A percentile compares a stretch with the other conserved stretches of the same genome.
Evolutionary conservation across 2,329 filamentous ascomycete species (phyloP).

Genomic region (Thermothelomyces thermophilus): DNA sequence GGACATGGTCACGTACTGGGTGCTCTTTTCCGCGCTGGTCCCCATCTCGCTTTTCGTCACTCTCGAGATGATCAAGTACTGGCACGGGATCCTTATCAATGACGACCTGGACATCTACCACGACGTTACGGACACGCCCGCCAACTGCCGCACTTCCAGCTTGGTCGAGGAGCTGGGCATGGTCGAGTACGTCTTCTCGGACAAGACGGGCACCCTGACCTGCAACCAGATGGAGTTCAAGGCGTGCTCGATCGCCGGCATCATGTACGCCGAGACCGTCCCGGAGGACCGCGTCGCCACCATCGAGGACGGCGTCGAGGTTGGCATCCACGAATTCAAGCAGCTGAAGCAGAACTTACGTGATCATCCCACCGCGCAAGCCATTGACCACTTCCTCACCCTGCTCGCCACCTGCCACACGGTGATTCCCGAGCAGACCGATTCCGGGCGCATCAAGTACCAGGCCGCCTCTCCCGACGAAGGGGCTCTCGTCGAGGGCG

Average conservation of each 20-base stretch:
- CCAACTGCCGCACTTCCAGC: conserved; percentile 92
- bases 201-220: conserved; percentile 96
- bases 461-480: conserved; percentile 97
- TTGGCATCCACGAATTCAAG: conserved; percentile 80
- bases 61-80: conserved; percentile 96
- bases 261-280: conserved; percentile 89
- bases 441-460: conserved; percentile 85
- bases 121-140: conserved; percentile 88
- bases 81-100: conserved; percentile 94
- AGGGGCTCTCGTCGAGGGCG: conserved; percentile 91
- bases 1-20: conserved; percentile 98
- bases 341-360: conserved; percentile 63
- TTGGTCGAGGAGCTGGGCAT: conserved; percentile 95
- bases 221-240: conserved; percentile 99
- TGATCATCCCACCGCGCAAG: conserved; percentile 43
- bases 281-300: conserved; percentile 83
- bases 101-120: conserved; percentile 98
- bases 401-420: conserved; percentile 90
- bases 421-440: conserved; percentile 84
- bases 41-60: conserved; percentile 98
- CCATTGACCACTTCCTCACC: conserved; percentile 74
- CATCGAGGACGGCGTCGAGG: conserved; percentile 67
- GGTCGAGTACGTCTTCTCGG: conserved; percentile 97
- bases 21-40: conserved; percentile 91
- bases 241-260: conserved; percentile 84